phyloP scores from a whole-genome alignment of 495 filamentous ascomycete genomes.

The Aspergillus baeticus region DNA sequence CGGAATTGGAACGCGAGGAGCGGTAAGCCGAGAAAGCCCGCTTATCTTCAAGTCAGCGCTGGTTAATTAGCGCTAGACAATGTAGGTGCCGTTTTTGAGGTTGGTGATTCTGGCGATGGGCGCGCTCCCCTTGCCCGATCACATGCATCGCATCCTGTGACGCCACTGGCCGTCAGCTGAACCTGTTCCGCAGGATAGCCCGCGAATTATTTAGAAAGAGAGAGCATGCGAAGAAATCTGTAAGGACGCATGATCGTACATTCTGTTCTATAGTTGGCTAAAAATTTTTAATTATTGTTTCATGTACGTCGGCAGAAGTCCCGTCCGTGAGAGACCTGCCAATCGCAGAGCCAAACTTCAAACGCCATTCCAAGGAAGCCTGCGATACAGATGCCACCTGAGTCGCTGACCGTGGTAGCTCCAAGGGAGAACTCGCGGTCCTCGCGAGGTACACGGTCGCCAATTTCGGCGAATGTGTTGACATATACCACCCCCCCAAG shows the following conservation, averaged over 20 bases:
- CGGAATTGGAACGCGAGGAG: not conserved
- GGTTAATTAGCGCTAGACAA: not conserved
- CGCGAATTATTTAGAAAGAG: no score
- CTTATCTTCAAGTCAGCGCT: not conserved
- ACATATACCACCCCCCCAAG: constrained; percentile 91
- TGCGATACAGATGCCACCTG: constrained; percentile 85
- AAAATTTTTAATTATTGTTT: not conserved
- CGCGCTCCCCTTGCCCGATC: not conserved
- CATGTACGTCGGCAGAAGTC: constrained; percentile 63
- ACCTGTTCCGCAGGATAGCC: not conserved
- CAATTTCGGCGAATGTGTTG: constrained; percentile 91
- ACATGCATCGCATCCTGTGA: constrained; percentile 1
- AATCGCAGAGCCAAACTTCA: constrained; percentile 78
- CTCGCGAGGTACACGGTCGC: constrained; percentile 67
- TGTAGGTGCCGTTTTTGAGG: not conserved
- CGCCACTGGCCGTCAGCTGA: constrained; percentile 5
- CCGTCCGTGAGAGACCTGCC: constrained; percentile 73
- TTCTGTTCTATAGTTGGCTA: not conserved
- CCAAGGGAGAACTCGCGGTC: constrained; percentile 90
- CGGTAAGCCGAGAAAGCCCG: not conserved
- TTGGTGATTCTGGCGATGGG: not conserved
- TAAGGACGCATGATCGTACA: not conserved
- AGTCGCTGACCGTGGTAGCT: constrained; percentile 90
- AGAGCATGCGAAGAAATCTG: not conserved
- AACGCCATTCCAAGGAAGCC: constrained; percentile 82